These are phyloP conservation scores for Quercus variabilis DNA, from an alignment of 306 rosid genomes.

Conservation along the genomic window DNA sequence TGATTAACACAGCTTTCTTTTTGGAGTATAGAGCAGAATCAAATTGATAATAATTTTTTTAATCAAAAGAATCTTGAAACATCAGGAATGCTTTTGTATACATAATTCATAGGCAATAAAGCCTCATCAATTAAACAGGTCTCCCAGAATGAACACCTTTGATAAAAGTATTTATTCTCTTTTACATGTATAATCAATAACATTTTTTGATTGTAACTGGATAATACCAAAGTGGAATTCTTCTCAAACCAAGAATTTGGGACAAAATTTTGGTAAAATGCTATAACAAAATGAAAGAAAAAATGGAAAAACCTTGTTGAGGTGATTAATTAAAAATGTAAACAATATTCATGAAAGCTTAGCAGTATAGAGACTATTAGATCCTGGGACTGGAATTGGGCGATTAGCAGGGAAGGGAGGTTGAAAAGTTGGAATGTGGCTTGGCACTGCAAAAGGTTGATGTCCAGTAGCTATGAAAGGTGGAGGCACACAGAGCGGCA, in stretches of 20 bases:
- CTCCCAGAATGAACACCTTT: background rate
- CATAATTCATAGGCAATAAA: background rate
- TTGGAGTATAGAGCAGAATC: background rate
- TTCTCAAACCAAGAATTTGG: background rate
- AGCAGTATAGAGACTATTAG: conserved; percentile 40
- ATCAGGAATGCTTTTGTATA: background rate
- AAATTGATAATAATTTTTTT: background rate
- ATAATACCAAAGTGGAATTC: conserved; percentile 16
- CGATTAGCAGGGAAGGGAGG: conserved; percentile 44
- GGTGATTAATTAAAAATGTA: background rate
- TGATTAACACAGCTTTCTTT: background rate
- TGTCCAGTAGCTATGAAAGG: conserved; percentile 47
- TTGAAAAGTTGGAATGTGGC: conserved; percentile 56
- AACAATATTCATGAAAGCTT: conserved; percentile 37
- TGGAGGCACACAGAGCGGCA: conserved; percentile 57
- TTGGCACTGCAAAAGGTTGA: conserved; percentile 60
- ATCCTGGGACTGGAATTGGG: conserved; percentile 53
- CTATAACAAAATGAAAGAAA: background rate
- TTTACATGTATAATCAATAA: background rate
- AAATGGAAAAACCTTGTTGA: background rate
- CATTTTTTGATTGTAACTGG: background rate
- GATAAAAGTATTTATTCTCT: background rate
- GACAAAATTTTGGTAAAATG: conserved; percentile 29
- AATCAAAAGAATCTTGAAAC: background rate
- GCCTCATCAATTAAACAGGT: background rate